Conservation (phyloP, 495 filamentous ascomycete species). For the Trichoderma asperelloides region DNA sequence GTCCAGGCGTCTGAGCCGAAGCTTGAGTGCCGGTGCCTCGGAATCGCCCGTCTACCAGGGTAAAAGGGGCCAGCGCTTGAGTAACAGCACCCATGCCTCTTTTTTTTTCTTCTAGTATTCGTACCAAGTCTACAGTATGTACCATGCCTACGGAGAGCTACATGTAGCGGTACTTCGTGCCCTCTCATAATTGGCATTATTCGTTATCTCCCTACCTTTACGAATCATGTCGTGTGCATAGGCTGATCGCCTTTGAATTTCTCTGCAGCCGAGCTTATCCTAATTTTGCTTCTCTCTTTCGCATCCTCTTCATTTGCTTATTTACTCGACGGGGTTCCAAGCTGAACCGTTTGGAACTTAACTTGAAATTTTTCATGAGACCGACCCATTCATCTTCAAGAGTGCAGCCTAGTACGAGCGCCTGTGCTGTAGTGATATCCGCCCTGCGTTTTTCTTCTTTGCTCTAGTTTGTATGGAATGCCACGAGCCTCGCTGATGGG, state of each 20-base stretch:
- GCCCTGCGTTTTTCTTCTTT: not conserved
- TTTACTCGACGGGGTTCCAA: not conserved
- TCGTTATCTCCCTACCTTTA: not conserved
- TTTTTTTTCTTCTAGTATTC: not conserved
- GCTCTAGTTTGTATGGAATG: not conserved
- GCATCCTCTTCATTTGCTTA: not conserved
- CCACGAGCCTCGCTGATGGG: not conserved
- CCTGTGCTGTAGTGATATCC: not conserved
- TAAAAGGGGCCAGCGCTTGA: not conserved
- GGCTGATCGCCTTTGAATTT: not conserved
- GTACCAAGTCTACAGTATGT: not conserved
- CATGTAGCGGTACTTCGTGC: not conserved
- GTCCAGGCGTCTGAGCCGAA: not conserved
- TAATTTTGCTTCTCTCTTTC: not conserved
- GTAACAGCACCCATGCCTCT: not conserved
- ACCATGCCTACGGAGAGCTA: not conserved
- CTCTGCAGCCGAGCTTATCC: not conserved
- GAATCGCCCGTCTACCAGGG: not conserved
- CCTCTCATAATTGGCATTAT: not conserved
- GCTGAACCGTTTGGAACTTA: not conserved
- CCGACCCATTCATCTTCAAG: not conserved
- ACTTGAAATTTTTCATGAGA: not conserved
- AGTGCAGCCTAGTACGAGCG: not conserved
- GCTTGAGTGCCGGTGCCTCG: not conserved
- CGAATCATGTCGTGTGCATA: not conserved